Conservation (phyloP, 257 asterid species). For the Plantago major region DNA sequence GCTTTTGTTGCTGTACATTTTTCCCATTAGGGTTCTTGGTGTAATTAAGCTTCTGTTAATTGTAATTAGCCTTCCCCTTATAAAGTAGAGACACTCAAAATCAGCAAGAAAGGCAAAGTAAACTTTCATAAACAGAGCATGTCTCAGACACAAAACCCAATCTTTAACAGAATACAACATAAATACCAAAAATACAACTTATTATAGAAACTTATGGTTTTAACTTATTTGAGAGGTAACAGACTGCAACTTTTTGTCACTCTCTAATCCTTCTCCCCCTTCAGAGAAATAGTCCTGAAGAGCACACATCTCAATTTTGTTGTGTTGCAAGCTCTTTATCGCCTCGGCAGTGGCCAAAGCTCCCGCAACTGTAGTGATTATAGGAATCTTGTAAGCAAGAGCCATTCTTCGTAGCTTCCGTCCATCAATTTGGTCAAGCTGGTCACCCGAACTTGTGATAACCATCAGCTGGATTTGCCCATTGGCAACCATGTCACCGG, state of each 20-base stretch:
- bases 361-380: constrained; percentile 95
- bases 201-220: too few species aligned
- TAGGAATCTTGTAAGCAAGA: constrained; percentile 83
- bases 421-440: constrained; percentile 83
- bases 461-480: constrained; percentile 89
- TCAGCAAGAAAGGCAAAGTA: too few species aligned
- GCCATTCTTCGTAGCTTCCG: constrained; percentile 92
- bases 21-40: too few species aligned
- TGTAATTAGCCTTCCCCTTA: too few species aligned
- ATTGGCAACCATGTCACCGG: constrained; percentile 84
- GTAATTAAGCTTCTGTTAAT: too few species aligned
- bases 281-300: constrained; percentile 81
- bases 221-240: constrained; percentile 24
- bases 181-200: too few species aligned
- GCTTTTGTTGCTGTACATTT: too few species aligned
- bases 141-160: too few species aligned
- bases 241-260: constrained; percentile 35
- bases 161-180: too few species aligned
- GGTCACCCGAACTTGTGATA: constrained; percentile 86
- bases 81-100: too few species aligned
- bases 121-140: too few species aligned
- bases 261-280: constrained; percentile 21
- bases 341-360: constrained; percentile 96
- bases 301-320: constrained; percentile 76
- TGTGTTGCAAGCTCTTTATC: constrained; percentile 72